Evolutionary conservation across 345 rosid species (phyloP).

Genomic region (Populus ilicifolia): DNA sequence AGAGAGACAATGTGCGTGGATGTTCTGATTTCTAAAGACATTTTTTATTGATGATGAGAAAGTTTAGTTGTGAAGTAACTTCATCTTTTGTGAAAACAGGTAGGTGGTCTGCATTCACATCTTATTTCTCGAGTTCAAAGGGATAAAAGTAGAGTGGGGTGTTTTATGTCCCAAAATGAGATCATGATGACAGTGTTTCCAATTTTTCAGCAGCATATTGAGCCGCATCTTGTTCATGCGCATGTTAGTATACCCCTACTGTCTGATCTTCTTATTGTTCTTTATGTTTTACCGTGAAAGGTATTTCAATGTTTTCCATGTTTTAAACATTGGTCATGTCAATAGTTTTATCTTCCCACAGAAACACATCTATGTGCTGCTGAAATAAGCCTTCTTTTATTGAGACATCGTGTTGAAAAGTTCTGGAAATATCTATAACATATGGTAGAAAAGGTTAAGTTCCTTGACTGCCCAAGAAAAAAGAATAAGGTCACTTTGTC

Average conservation of each 20-base stretch:
- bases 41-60: background rate
- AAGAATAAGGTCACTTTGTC: background rate
- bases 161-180: conserved; percentile 93
- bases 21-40: background rate
- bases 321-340: background rate
- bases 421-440: background rate
- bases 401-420: background rate
- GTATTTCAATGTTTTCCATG: background rate
- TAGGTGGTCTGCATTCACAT: conserved; percentile 99
- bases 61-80: conserved; percentile 1
- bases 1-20: background rate
- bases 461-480: background rate
- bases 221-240: conserved; percentile 99
- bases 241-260: conserved; percentile 60
- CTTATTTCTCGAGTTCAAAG: conserved; percentile 96
- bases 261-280: conserved; percentile 6
- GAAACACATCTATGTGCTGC: background rate
- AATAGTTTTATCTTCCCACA: background rate
- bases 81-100: conserved; percentile 47
- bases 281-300: background rate
- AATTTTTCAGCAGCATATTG: conserved; percentile 96
- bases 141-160: conserved; percentile 87
- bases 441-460: background rate
- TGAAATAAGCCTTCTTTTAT: background rate
- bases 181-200: conserved; percentile 98